Evolutionary conservation across 768 basidiomycete genomes (phyloP).

Genomic region (Rhizopogon vesiculosus): DNA sequence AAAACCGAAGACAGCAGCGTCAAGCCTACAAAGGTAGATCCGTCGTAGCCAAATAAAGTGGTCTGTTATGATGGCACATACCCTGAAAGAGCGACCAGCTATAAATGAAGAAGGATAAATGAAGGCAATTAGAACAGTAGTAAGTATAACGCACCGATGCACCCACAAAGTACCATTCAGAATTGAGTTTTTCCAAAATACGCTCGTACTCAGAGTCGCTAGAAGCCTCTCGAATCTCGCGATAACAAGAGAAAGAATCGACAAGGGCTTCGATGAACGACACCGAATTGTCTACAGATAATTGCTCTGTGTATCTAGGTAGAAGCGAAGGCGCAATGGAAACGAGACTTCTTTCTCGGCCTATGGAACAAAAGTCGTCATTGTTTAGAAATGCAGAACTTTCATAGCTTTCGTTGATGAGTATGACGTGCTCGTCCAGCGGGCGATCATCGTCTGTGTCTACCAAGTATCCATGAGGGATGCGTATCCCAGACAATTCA

Average conservation of each 20-base stretch:
- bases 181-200: conserved; percentile 41
- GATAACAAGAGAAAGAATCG: too few relatives aligned
- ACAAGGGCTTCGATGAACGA: too few relatives aligned
- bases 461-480: conserved; percentile 16
- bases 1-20: conserved; percentile 63
- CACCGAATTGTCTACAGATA: conserved; percentile 22
- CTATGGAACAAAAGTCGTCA: not conserved
- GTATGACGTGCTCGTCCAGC: conserved; percentile 14
- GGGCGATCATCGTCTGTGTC: conserved; percentile 13
- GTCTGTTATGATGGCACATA: conserved; percentile 20
- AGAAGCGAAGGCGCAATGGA: conserved; percentile 34
- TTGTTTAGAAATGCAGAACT: not conserved
- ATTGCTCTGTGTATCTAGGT: conserved; percentile 41
- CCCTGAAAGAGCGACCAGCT: conserved; percentile 63
- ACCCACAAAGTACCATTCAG: conserved; percentile 66
- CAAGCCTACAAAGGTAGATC: conserved; percentile 22
- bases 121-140: not conserved
- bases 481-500: conserved; percentile 7
- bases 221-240: conserved; percentile 33
- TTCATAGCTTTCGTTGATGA: not conserved
- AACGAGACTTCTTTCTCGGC: not conserved
- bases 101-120: not conserved
- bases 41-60: conserved; percentile 1
- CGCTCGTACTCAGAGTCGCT: conserved; percentile 47
- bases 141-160: conserved; percentile 41